phyloP scores from a whole-genome alignment of 176 grass and related monocot species.

The Poa pratensis region DNA sequence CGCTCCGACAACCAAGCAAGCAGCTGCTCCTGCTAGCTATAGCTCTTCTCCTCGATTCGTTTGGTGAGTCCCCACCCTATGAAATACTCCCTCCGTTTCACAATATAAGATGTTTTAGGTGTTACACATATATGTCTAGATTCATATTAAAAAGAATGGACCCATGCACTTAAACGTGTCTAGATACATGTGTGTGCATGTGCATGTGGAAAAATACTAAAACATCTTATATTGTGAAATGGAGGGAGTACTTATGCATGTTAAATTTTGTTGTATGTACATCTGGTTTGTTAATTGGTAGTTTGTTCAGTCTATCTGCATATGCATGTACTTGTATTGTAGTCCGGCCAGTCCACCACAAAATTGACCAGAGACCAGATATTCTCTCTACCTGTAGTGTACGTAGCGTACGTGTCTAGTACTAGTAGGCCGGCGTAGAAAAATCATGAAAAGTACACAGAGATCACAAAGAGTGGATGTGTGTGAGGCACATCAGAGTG shows the following conservation, averaged over 20 bases:
- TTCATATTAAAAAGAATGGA: too few species aligned
- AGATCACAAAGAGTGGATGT: neutral
- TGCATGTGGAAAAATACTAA: too few species aligned
- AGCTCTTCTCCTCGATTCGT: neutral
- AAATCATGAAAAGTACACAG: neutral
- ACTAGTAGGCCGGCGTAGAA: neutral
- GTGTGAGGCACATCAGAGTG: neutral
- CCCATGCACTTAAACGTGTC: too few species aligned
- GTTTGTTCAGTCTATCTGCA: neutral
- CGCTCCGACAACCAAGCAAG: neutral
- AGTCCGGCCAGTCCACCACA: neutral
- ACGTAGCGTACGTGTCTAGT: neutral
- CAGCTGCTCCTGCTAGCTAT: neutral
- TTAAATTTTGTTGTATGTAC: neutral
- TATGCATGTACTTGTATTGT: neutral
- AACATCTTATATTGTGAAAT: too few species aligned
- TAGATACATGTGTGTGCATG: too few species aligned
- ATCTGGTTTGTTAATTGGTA: neutral
- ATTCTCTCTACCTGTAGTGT: neutral
- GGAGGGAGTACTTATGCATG: neutral
- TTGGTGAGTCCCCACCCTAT: slow-evolving; percentile 25
- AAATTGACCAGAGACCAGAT: neutral
- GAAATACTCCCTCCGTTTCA: neutral
- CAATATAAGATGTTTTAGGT: too few species aligned
- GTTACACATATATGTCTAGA: too few species aligned